phyloP scores from a whole-genome alignment of 106 monocot genomes.

The Dioscorea dumetorum region DNA sequence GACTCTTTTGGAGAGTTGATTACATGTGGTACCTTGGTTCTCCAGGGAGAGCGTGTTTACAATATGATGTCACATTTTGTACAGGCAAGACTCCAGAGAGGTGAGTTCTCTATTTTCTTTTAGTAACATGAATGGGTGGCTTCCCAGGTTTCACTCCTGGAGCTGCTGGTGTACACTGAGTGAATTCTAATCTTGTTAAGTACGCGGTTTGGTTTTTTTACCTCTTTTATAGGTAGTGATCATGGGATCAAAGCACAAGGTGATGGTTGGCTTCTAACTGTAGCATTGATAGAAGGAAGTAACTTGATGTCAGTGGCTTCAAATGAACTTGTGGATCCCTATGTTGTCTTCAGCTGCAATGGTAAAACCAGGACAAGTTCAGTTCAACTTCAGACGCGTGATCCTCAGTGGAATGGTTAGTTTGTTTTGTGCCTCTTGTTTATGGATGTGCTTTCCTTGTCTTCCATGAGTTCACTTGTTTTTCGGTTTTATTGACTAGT shows the following conservation, averaged over 20 bases:
- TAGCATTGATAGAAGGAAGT: constrained; percentile 57
- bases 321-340: constrained; percentile 41
- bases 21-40: constrained; percentile 37
- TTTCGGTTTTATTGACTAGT: not conserved
- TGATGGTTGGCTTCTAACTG: constrained; percentile 68
- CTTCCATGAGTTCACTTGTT: not conserved
- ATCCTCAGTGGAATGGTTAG: constrained; percentile 80
- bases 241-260: constrained; percentile 51
- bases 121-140: too few relatives aligned
- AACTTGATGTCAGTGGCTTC: constrained; percentile 28
- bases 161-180: too few relatives aligned
- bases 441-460: not conserved
- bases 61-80: constrained; percentile 60
- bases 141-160: too few relatives aligned
- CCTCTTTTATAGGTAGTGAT: constrained; percentile 35
- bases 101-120: constrained; percentile 8
- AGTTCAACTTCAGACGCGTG: constrained; percentile 57
- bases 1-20: constrained; percentile 61
- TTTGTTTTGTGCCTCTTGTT: constrained; percentile 2
- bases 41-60: constrained; percentile 35
- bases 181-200: too few relatives aligned
- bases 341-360: constrained; percentile 60
- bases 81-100: constrained; percentile 45
- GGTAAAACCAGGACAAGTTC: constrained; percentile 63
- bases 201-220: too few relatives aligned